phyloP scores from a whole-genome alignment of 768 basidiomycete genomes.

The Cystofilobasidium bisporidii region DNA sequence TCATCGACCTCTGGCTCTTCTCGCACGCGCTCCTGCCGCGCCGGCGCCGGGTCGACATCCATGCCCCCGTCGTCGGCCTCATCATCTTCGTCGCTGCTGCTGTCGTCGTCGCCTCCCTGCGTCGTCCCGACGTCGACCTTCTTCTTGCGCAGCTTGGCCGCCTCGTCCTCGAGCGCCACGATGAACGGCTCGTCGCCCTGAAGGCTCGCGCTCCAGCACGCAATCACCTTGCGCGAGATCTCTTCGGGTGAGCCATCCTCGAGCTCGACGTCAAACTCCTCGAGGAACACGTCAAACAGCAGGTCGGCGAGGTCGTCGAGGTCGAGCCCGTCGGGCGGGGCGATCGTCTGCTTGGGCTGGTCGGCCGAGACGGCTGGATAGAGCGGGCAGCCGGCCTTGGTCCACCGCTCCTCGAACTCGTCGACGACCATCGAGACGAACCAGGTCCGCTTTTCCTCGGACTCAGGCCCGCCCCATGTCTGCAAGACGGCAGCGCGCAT shows the following conservation, averaged over 20 bases:
- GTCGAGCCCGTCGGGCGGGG: constrained; percentile 46
- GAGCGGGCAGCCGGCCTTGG: not conserved
- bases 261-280: constrained; percentile 74
- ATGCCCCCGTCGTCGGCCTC: constrained; percentile 33
- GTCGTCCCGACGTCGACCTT: constrained; percentile 40
- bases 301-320: constrained; percentile 69
- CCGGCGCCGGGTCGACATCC: constrained; percentile 8
- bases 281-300: constrained; percentile 69
- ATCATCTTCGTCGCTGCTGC: constrained; percentile 38
- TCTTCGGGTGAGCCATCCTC: constrained; percentile 74
- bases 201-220: constrained; percentile 48
- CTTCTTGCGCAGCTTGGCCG: constrained; percentile 53
- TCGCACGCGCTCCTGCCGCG: constrained; percentile 30
- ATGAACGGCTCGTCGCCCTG: constrained; percentile 49
- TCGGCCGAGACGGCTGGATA: not conserved
- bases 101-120: constrained; percentile 34
- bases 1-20: constrained; percentile 72
- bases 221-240: constrained; percentile 63
- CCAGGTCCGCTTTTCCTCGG: constrained; percentile 67
- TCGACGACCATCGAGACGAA: constrained; percentile 51
- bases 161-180: constrained; percentile 52
- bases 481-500: constrained; percentile 77
- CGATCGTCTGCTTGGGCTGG: constrained; percentile 43
- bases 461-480: constrained; percentile 73
- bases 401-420: constrained; percentile 34